A percentile compares a stretch with the other conserved stretches of the same genome.
Evolutionary conservation across 495 filamentous ascomycete species (phyloP).

Genomic region (Penicillium angulare): DNA sequence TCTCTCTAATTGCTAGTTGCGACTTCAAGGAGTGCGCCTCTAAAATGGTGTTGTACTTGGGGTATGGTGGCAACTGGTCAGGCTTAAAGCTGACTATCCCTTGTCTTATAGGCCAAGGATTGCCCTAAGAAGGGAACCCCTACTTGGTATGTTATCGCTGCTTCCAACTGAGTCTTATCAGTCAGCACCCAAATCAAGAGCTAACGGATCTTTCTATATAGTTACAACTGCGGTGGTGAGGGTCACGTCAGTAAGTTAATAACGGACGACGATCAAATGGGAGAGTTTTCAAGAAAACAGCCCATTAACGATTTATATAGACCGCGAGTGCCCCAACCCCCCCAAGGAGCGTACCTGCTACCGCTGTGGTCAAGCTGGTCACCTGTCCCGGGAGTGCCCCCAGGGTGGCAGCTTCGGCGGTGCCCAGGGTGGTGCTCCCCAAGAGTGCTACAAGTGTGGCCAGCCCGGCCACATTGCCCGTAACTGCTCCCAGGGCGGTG

Average conservation of each 20-base stretch:
- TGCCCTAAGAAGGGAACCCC: slow-evolving; percentile 92
- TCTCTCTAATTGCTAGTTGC: neutral
- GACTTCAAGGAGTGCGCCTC: too few species aligned
- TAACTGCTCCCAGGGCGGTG: slow-evolving; percentile 75
- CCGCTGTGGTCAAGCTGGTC: slow-evolving; percentile 81
- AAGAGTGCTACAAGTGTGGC: slow-evolving; percentile 99
- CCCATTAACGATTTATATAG: slow-evolving; percentile 33
- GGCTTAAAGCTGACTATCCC: neutral
- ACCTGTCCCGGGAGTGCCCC: slow-evolving; percentile 90
- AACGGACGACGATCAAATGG: neutral
- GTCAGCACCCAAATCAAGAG: neutral
- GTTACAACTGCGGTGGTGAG: slow-evolving; percentile 82
- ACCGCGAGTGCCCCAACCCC: slow-evolving; percentile 87
- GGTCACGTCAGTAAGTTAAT: slow-evolving; percentile 80
- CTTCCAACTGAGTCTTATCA: neutral
- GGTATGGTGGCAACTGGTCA: too few species aligned
- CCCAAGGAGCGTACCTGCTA: slow-evolving; percentile 97
- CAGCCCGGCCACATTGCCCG: slow-evolving; percentile 96
- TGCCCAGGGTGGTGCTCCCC: slow-evolving; percentile 41
- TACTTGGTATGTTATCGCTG: slow-evolving; percentile 66
- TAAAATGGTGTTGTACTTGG: too few species aligned
- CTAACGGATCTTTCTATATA: slow-evolving; percentile 26
- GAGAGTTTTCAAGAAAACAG: neutral
- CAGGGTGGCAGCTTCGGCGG: slow-evolving; percentile 50
- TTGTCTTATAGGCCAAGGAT: slow-evolving; percentile 68